phyloP scores from a whole-genome alignment of 1,284 basidiomycete genomes.

The Uromyces viciae-fabae region DNA sequence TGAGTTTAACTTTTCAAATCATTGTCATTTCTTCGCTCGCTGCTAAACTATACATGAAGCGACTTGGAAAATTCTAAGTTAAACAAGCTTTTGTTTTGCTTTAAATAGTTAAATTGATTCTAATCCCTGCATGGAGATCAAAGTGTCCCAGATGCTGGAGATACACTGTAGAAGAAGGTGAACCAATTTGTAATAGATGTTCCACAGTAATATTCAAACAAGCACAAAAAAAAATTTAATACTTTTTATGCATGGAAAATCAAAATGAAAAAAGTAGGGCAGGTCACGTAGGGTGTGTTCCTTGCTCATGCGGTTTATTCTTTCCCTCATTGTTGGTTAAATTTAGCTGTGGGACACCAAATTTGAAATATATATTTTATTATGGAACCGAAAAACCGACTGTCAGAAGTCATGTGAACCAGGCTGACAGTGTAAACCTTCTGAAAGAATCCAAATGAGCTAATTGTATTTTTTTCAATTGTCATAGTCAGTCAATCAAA shows the following conservation, averaged over 20 bases:
- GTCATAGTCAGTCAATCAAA: too few species aligned
- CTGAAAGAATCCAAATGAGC: too few species aligned
- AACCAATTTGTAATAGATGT: conserved; percentile 35
- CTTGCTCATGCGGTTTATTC: not conserved
- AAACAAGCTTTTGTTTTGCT: not conserved
- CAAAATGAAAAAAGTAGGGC: too few species aligned
- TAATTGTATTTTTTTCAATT: too few species aligned
- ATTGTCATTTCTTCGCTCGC: not conserved
- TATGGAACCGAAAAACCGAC: too few species aligned
- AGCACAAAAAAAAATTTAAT: too few species aligned
- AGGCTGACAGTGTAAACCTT: too few species aligned
- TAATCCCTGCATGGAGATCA: conserved; percentile 38
- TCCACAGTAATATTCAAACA: not conserved
- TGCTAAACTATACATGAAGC: not conserved
- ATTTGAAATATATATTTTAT: too few species aligned
- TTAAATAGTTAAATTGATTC: conserved; percentile 16
- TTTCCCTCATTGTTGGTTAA: not conserved
- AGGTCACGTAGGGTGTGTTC: not conserved
- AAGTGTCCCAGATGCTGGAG: conserved; percentile 44
- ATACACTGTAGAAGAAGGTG: conserved; percentile 22
- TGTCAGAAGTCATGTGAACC: too few species aligned
- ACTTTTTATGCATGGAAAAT: too few species aligned
- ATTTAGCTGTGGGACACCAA: not conserved
- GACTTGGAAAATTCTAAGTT: not conserved
- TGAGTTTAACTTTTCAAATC: not conserved